Base-by-base conservation (phyloP, 2,329 filamentous ascomycete genomes). In the Waltergamsia citrina region DNA sequence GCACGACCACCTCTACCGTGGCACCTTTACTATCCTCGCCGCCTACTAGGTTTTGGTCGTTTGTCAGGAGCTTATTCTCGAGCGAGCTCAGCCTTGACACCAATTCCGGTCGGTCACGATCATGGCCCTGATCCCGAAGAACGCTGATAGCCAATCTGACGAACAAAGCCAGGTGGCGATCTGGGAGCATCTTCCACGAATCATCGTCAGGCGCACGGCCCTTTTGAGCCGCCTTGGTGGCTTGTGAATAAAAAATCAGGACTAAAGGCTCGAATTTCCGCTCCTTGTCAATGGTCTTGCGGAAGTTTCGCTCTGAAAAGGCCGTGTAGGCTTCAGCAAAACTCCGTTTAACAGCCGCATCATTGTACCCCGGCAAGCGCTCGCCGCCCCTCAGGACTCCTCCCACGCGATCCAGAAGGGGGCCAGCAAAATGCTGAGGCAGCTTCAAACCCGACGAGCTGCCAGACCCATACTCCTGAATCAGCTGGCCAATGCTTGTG, bases 291-390 rank as follows among this genome's bases (percentile, higher is more conserved):
- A 95, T 86, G 38, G 79, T 81, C 62, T 87, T 93, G 45, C 85
- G 81, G 51, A 95, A 95, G 29, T 76, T 78, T 41, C 80, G 79
- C 41, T 93, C 85, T 46, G 90, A 95, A 55, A 98, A 84, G 37
- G 86, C 83, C 38, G 90, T 95, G 53, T 95, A 81, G 43, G 94
- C 94, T 43, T 86, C 85, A 36, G 86, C 92, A 62, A 98, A 98
- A 3, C 86, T 93, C 41, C 90, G 75, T 62, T 94, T 95, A 43
- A 98, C 81, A 18, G 81, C 68, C n/a, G 84, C 69, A 63, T 98
- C 92, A 51, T 82, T 85, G 60, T 83, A 98, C 50, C 93, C 92
- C 11, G 85, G 86, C 52, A 90, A 72, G 45, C 70, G 78, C 61
- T 96, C 92, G 40, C 71, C 82, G 25, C 88, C 87, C 47, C 81